Conservation (phyloP, 1,284 basidiomycete genomes). For the Phaffia rhodozyma region DNA sequence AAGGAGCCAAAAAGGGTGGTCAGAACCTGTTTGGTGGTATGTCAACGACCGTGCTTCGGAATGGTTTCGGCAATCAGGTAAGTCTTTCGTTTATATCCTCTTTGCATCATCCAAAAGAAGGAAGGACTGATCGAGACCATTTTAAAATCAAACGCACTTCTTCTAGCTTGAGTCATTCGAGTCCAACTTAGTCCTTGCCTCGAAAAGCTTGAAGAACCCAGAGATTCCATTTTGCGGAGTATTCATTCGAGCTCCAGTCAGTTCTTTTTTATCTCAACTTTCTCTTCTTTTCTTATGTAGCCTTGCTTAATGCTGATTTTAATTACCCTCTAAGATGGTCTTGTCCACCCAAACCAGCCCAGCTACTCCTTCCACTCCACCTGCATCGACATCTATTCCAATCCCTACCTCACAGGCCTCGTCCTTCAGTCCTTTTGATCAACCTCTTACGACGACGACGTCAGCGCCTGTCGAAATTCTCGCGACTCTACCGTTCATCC, state of each 20-base stretch:
- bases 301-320: too few relatives aligned
- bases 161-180: conserved; percentile 73
- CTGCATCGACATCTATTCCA: too few relatives aligned
- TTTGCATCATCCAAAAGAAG: not conserved
- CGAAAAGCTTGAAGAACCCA: conserved; percentile 46
- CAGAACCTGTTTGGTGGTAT: conserved; percentile 76
- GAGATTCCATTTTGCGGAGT: conserved; percentile 58
- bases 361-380: too few relatives aligned
- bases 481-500: conserved; percentile 55
- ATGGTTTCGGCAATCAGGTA: conserved; percentile 75
- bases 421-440: too few relatives aligned
- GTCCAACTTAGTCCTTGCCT: conserved; percentile 47
- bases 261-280: conserved; percentile 23
- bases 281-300: too few relatives aligned
- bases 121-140: not conserved
- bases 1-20: conserved; percentile 68
- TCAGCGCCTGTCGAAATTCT: conserved; percentile 42
- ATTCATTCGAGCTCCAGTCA: conserved; percentile 79
- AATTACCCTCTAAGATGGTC: too few relatives aligned
- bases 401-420: too few relatives aligned
- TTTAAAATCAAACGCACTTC: not conserved
- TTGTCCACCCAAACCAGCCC: too few relatives aligned
- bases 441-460: not conserved
- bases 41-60: conserved; percentile 60
- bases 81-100: conserved; percentile 20